A percentile compares a stretch with the other conserved stretches of the same genome.
Conservation (phyloP, 2,329 filamentous ascomycete species). For the Aspergillus persii region DNA sequence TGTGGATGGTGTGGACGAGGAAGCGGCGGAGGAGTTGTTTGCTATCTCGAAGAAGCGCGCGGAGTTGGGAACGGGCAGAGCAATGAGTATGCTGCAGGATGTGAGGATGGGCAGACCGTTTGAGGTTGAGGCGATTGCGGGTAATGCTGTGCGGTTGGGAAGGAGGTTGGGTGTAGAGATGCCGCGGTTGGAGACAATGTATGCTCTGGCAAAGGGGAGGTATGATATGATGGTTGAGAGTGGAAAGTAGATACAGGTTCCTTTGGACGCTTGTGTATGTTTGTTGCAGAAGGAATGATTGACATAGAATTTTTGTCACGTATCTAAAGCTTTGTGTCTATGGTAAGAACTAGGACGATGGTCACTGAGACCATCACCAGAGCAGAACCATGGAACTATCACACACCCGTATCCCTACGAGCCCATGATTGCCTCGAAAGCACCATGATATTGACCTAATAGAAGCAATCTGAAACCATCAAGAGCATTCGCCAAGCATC, state of each 20-base stretch:
- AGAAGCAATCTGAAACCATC: too few species aligned
- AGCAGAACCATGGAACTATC: too few species aligned
- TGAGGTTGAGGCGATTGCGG: conserved; percentile 53
- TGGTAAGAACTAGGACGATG: too few species aligned
- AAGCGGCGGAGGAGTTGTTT: conserved; percentile 39
- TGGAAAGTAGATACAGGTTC: background rate
- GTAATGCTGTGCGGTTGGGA: conserved; percentile 46
- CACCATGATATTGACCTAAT: too few species aligned
- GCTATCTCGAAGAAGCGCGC: conserved; percentile 37
- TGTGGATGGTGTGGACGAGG: conserved; percentile 34
- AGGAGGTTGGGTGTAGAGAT: conserved; percentile 40
- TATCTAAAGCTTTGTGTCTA: too few species aligned
- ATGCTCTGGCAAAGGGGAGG: conserved; percentile 42
- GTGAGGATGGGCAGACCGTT: conserved; percentile 41
- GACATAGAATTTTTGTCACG: too few species aligned
- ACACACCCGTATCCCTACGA: too few species aligned
- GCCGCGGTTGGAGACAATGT: conserved; percentile 45
- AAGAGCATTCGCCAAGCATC: too few species aligned
- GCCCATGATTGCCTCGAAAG: too few species aligned
- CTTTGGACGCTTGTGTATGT: too few species aligned
- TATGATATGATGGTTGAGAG: conserved; percentile 7
- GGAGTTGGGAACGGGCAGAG: conserved; percentile 37
- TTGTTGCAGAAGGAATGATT: too few species aligned
- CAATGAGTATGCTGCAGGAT: conserved; percentile 53
- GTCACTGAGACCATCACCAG: too few species aligned